Evolutionary conservation across 2,329 filamentous ascomycete genomes (phyloP).

Genomic region (Zarea fungicola): DNA sequence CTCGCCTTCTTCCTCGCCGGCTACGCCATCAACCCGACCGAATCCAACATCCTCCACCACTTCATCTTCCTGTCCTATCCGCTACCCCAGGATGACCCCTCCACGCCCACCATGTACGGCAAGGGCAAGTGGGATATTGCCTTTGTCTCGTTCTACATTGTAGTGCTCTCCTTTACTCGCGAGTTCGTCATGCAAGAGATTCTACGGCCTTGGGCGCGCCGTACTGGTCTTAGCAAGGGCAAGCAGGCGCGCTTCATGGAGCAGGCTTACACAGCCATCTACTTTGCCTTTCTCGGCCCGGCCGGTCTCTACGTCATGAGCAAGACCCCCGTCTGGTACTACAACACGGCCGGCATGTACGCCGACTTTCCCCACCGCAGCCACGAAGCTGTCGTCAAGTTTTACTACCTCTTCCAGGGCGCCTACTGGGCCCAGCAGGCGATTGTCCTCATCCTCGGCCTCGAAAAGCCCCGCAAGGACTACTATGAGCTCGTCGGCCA

Average conservation of each 20-base stretch:
- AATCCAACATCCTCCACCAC: constrained; percentile 71
- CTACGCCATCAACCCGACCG: constrained; percentile 71
- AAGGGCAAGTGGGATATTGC: constrained; percentile 84
- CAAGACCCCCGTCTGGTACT: constrained; percentile 90
- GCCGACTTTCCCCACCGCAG: constrained; percentile 78
- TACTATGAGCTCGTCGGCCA: constrained; percentile 90
- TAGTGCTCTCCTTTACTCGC: constrained; percentile 87
- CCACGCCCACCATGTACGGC: constrained; percentile 64
- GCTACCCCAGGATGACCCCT: constrained; percentile 45
- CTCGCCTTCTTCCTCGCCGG: constrained; percentile 56
- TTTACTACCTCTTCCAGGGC: constrained; percentile 92
- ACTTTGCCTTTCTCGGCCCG: constrained; percentile 79
- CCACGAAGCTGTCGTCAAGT: constrained; percentile 79
- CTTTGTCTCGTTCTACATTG: constrained; percentile 82
- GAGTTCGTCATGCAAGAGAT: constrained; percentile 95
- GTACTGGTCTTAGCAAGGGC: constrained; percentile 63
- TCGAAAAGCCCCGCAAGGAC: constrained; percentile 93
- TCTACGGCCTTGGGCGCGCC: constrained; percentile 68
- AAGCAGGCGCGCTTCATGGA: constrained; percentile 95
- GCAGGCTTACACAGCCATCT: constrained; percentile 88
- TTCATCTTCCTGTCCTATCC: constrained; percentile 91
- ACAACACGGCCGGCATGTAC: constrained; percentile 88
- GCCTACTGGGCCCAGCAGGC: constrained; percentile 95
- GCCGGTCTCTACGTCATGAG: constrained; percentile 88
- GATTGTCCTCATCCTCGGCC: constrained; percentile 76